Conservation (phyloP, 106 monocot species). For the Dendrobium officinale region DNA sequence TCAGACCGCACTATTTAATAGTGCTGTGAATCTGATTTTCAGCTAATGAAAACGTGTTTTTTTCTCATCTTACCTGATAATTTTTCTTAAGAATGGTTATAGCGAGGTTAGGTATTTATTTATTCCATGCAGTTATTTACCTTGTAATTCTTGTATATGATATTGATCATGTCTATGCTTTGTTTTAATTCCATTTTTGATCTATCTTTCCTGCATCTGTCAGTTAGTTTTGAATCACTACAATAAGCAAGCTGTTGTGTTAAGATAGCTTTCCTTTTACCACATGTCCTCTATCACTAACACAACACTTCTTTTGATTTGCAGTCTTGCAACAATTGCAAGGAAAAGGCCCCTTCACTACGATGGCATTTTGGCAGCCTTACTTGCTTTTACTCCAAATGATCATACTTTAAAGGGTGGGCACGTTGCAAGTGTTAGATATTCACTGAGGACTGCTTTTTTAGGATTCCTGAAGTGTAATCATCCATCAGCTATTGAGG, state of each 20-base stretch:
- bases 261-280: neutral
- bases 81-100: neutral
- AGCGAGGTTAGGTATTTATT: neutral
- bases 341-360: constrained; percentile 66
- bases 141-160: neutral
- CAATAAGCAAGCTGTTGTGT: neutral
- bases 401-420: constrained; percentile 24
- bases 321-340: constrained; percentile 85
- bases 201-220: neutral
- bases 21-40: neutral
- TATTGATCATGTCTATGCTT: neutral
- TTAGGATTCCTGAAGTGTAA: constrained; percentile 71
- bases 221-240: neutral
- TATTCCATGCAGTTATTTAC: neutral
- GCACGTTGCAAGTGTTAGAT: constrained; percentile 72
- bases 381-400: constrained; percentile 64
- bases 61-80: neutral
- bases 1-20: neutral
- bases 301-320: neutral
- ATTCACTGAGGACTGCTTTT: constrained; percentile 62
- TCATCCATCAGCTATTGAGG: constrained; percentile 68
- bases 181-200: neutral
- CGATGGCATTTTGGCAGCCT: constrained; percentile 39
- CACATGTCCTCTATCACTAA: neutral
- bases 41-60: neutral